Percentiles rank a stretch among this genome's conserved stretches.
phyloP scores from a whole-genome alignment of 1,139 yeast genomes.

The Saccharomyces hybrid region DNA sequence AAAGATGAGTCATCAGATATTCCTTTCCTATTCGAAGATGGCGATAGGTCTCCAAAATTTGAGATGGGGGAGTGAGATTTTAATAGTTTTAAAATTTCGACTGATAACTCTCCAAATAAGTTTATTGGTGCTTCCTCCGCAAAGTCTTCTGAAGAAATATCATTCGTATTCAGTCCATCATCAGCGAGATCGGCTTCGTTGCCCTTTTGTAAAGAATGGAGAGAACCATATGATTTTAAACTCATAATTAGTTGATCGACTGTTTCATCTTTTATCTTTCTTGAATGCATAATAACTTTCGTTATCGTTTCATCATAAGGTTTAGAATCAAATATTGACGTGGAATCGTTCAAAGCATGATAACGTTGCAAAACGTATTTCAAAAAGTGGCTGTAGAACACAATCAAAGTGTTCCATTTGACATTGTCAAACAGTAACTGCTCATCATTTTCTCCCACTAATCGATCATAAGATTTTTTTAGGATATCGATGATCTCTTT shows the following conservation, averaged over 20 bases:
- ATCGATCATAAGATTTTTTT: slow-evolving; percentile 11
- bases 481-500: slow-evolving; percentile 11
- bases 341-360: slow-evolving; percentile 1
- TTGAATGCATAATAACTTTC: slow-evolving; percentile 9
- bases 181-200: background rate
- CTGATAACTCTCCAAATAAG: slow-evolving; percentile 4
- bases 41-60: background rate
- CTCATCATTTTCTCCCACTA: slow-evolving; percentile 15
- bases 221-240: slow-evolving; percentile 1
- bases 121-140: background rate
- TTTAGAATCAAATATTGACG: slow-evolving; percentile 1
- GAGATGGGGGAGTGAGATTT: slow-evolving; percentile 3
- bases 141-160: background rate
- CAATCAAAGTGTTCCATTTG: slow-evolving; percentile 17
- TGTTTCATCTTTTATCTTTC: slow-evolving; percentile 11
- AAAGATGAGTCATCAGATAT: background rate
- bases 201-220: background rate
- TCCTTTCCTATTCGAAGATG: background rate
- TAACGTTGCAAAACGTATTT: slow-evolving; percentile 11
- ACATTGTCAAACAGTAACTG: slow-evolving; percentile 12
- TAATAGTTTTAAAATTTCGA: slow-evolving; percentile 2
- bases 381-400: slow-evolving; percentile 16
- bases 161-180: background rate
- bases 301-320: slow-evolving; percentile 11
- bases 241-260: slow-evolving; percentile 8